phyloP scores from a whole-genome alignment of 768 basidiomycete species.

The Mycena galopus region DNA sequence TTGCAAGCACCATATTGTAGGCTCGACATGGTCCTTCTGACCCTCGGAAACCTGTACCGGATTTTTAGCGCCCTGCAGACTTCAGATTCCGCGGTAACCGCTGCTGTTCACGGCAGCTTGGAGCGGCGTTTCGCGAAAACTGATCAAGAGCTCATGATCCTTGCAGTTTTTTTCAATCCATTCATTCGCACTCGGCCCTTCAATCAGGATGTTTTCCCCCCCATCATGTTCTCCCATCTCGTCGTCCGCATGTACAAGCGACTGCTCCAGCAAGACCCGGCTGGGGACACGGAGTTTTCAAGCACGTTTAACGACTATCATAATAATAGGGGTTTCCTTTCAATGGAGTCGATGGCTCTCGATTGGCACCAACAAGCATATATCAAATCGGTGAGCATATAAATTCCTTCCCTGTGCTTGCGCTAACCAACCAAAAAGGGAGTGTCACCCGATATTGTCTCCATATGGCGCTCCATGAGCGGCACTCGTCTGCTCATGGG shows the following conservation, averaged over 20 bases:
- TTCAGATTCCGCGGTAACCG: neutral
- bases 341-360: neutral
- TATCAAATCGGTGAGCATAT: neutral
- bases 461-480: constrained; percentile 8
- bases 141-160: neutral
- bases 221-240: constrained; percentile 10
- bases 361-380: neutral
- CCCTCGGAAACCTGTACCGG: neutral
- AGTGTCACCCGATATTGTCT: constrained; percentile 15
- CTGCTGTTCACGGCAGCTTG: neutral
- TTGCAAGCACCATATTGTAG: neutral
- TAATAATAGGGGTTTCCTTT: neutral
- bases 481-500: neutral
- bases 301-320: neutral
- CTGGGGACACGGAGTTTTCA: neutral
- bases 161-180: constrained; percentile 45
- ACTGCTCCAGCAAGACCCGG: neutral
- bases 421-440: constrained; percentile 1
- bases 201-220: constrained; percentile 17
- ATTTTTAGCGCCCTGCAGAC: neutral
- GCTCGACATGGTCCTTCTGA: neutral
- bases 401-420: neutral
- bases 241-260: constrained; percentile 24
- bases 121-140: neutral
- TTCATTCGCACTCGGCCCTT: constrained; percentile 35